These are phyloP conservation scores for Akanthomyces dipterigenus DNA, from an alignment of 2,329 filamentous ascomycete genomes.

Conservation along the genomic window DNA sequence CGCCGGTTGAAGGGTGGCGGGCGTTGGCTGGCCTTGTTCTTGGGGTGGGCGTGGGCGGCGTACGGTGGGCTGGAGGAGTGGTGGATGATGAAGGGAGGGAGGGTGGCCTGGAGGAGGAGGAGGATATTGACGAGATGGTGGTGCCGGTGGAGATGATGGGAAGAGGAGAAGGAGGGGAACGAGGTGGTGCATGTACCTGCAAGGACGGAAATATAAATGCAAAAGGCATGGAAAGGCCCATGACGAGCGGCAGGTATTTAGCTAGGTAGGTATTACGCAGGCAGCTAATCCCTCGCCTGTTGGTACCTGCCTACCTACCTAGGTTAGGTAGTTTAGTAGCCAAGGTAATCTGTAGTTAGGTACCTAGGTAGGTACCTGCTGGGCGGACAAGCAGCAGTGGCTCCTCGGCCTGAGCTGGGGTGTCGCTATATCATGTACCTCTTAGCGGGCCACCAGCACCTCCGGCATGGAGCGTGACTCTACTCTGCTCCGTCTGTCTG, in stretches of 20 bases:
- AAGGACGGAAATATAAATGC: conserved; percentile 10
- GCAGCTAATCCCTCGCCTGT: background rate
- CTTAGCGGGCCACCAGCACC: background rate
- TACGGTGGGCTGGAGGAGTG: conserved; percentile 17
- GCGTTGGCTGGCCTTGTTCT: conserved; percentile 21
- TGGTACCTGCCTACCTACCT: no score
- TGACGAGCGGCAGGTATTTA: no score
- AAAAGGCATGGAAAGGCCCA: background rate
- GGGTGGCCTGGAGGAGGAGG: conserved; percentile 10
- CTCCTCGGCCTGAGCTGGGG: background rate
- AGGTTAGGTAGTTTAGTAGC: no score
- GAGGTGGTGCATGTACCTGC: conserved; percentile 9
- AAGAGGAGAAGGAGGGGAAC: conserved; percentile 11
- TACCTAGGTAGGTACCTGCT: background rate
- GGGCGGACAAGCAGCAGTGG: background rate
- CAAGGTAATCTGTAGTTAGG: no score
- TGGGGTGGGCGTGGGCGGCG: conserved; percentile 14
- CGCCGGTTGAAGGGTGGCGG: background rate
- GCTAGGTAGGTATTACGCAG: no score
- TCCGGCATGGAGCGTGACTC: background rate
- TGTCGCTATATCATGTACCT: background rate
- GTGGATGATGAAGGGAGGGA: conserved; percentile 16
- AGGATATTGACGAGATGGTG: conserved; percentile 16
- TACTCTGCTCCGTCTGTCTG: background rate
- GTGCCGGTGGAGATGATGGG: conserved; percentile 17